Base-by-base conservation (phyloP, 164 flowering plant species). In the Magnolia sinica region DNA sequence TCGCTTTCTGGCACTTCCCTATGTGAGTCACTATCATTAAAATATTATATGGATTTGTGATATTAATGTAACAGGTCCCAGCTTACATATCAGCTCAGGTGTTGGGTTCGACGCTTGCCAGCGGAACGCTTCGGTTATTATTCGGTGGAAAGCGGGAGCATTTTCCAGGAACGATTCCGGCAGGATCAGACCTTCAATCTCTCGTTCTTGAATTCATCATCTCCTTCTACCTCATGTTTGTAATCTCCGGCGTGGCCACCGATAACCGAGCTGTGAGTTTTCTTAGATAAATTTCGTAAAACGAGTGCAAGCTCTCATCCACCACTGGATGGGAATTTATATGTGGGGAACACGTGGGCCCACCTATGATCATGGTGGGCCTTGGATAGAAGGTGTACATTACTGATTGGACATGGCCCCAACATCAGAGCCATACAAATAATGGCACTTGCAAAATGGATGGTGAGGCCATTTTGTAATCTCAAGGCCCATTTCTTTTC, bases 181-280 rank as follows among this genome's bases (percentile, higher is more conserved):
- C 84, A 0, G 90, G 89, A 2, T 82, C 91, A 0, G 73, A 80
- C 16, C 1, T 84, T 31, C 92, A 89, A 63, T 80, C 91, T 4
- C 74, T 89, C 9, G 82, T 85, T 14, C 19, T 89, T 1, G 92
- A 89, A 76, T 83, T 89, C 71, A 79, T 89, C 69, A 87, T 87
- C 82, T 83, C 92, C 51, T 89, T 88, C 85, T 82, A 79, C 78
- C 85, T 89, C 78, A 89, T 89, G 92, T 89, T 89, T 31, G 90
- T 89, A 63, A 82, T 89, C 52, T 88, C 90, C 18, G 88, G 88
- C 2, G 92, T 89, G 0, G 87, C 89, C 66, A 89, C 90, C 6
- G 92, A 89, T 73, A 87, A 83, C 61, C 70, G 92, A 82, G 89
- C 89, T 10, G 90, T 88, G 3, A 72, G 82, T 70, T 37, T 24